These are phyloP conservation scores for Pyrenophora teres DNA, from an alignment of 2,329 filamentous ascomycete species.

Conservation along the genomic window DNA sequence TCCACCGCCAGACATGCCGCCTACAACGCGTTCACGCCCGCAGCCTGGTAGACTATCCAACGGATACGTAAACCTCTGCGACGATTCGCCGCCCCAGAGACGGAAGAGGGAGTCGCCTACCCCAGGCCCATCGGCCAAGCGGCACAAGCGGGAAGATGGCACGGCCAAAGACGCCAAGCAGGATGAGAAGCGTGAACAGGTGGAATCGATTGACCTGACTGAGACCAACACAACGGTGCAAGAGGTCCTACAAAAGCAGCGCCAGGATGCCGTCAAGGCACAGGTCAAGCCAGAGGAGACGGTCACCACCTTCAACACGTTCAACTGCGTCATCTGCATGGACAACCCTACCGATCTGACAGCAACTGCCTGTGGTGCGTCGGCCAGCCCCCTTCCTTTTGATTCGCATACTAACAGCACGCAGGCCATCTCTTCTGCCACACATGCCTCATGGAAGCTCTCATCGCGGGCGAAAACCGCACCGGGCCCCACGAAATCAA, in stretches of 20 bases:
- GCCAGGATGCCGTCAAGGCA: constrained; percentile 56
- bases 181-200: constrained; percentile 21
- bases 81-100: constrained; percentile 28
- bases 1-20: constrained; percentile 16
- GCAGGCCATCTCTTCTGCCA: constrained; percentile 68
- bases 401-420: constrained; percentile 7
- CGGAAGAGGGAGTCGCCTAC: constrained; percentile 28
- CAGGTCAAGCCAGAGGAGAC: constrained; percentile 49
- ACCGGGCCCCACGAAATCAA: constrained; percentile 50
- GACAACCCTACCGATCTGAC: constrained; percentile 64
- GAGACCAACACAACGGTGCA: constrained; percentile 50
- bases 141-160: constrained; percentile 30
- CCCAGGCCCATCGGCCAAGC: constrained; percentile 41
- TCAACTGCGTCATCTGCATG: constrained; percentile 68
- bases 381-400: not conserved
- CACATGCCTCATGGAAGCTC: constrained; percentile 64
- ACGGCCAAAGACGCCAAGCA: constrained; percentile 6
- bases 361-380: constrained; percentile 63
- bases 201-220: constrained; percentile 59
- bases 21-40: constrained; percentile 20
- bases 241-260: constrained; percentile 57
- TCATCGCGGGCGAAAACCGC: constrained; percentile 61
- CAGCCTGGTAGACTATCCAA: constrained; percentile 36
- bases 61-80: constrained; percentile 45
- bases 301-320: constrained; percentile 51